Evolutionary conservation across 352 stramenopile genomes (phyloP).

Genomic region (Peronospora tabacina): DNA sequence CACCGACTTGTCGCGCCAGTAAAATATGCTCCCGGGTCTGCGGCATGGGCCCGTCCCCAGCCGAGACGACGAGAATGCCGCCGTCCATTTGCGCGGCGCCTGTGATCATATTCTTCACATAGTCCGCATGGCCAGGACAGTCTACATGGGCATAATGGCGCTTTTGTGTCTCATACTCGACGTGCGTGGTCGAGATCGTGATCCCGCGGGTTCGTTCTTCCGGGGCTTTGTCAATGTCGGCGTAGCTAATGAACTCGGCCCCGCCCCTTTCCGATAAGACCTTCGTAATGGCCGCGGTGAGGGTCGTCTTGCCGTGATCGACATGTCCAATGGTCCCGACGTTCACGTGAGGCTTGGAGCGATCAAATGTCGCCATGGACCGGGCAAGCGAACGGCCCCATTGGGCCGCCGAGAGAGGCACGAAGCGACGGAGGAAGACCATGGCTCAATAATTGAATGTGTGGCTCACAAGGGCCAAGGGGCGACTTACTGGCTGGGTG

Average conservation of each 20-base stretch:
- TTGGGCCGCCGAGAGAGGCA: conserved; percentile 1
- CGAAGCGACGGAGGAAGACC: neutral
- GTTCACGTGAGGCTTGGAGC: conserved; percentile 94
- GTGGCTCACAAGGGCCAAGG: neutral
- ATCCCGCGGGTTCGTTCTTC: conserved; percentile 49
- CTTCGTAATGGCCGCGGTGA: conserved; percentile 95
- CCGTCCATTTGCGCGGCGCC: conserved; percentile 95
- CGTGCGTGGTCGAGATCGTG: conserved; percentile 28
- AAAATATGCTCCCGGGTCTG: conserved; percentile 97
- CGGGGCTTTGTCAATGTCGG: conserved; percentile 94
- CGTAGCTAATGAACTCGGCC: conserved; percentile 82
- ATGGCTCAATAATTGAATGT: neutral
- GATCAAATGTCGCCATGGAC: conserved; percentile 65
- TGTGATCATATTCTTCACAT: conserved; percentile 97
- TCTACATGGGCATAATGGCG: conserved; percentile 88
- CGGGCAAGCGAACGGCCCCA: conserved; percentile 11
- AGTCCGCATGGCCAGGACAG: conserved; percentile 86
- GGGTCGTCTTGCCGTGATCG: conserved; percentile 95
- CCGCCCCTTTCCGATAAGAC: conserved; percentile 68
- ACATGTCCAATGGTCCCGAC: conserved; percentile 98
- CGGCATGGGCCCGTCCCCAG: conserved; percentile 60
- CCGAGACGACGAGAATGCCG: conserved; percentile 86
- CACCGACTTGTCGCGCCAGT: conserved; percentile 88
- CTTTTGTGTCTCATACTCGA: conserved; percentile 26
- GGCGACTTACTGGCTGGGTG: conserved; percentile 9